These are phyloP conservation scores for Colletotrichum kahawae DNA, from an alignment of 2,329 filamentous ascomycete species.

Conservation along the genomic window DNA sequence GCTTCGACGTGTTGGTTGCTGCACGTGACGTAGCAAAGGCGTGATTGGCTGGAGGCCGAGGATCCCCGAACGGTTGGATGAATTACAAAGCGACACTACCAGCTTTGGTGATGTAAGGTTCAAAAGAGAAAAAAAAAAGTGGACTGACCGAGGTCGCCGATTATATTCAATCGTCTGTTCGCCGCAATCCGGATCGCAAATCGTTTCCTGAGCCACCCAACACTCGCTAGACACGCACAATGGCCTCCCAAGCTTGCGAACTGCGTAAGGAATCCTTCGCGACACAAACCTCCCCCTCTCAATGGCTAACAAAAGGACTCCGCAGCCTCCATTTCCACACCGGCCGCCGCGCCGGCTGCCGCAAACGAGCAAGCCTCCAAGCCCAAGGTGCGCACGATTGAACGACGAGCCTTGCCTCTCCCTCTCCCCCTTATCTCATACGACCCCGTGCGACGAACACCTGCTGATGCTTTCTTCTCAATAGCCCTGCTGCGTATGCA, in stretches of 20 bases:
- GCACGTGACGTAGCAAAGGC: constrained; percentile 11
- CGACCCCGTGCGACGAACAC: not conserved
- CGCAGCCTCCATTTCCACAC: constrained; percentile 29
- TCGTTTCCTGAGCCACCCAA: not conserved
- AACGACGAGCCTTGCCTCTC: not conserved
- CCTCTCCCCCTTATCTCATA: not conserved
- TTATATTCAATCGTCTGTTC: not conserved
- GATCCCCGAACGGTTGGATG: not conserved
- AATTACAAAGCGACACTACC: constrained; percentile 21
- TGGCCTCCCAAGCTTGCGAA: constrained; percentile 32
- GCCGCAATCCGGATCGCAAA: not conserved
- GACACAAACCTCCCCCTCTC: not conserved
- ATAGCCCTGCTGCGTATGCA: constrained; percentile 97
- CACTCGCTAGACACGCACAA: constrained; percentile 18
- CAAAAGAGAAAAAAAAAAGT: constrained; percentile 19
- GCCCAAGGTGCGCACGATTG: constrained; percentile 44
- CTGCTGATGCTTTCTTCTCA: constrained; percentile 3
- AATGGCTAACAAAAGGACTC: not conserved
- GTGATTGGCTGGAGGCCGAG: constrained; percentile 10
- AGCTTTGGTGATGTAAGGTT: constrained; percentile 7
- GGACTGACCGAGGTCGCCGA: constrained; percentile 8
- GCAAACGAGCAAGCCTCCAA: constrained; percentile 37
- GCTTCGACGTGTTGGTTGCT: not conserved
- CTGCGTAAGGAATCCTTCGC: constrained; percentile 29
- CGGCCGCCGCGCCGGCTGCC: constrained; percentile 32